These are phyloP conservation scores for Colletotrichum endophyticum DNA, from an alignment of 2,329 filamentous ascomycete genomes.

Conservation along the genomic window DNA sequence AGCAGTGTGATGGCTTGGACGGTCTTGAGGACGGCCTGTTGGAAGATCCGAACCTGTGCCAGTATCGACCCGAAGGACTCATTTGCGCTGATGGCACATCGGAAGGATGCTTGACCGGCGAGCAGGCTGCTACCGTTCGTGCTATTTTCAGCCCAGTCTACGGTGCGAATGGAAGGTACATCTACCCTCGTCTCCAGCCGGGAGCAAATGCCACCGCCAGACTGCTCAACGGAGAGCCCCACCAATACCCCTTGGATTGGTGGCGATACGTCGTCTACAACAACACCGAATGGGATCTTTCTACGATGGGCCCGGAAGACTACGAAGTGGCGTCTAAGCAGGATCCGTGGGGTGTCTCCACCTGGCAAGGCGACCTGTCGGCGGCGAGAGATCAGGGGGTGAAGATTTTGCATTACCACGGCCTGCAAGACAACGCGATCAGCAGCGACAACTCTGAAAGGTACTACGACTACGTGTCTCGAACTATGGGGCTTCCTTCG, in stretches of 20 bases:
- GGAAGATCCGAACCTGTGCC: constrained; percentile 23
- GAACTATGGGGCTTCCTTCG: constrained; percentile 41
- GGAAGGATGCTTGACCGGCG: constrained; percentile 40
- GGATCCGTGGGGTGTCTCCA: constrained; percentile 43
- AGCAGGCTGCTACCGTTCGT: constrained; percentile 29
- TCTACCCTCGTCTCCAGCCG: constrained; percentile 50
- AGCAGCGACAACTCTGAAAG: constrained; percentile 47
- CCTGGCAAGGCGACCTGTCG: constrained; percentile 43
- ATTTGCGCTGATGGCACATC: constrained; percentile 42
- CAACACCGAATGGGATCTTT: constrained; percentile 20
- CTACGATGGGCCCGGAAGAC: neutral
- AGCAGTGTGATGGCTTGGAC: constrained; percentile 53
- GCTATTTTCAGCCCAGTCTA: constrained; percentile 33
- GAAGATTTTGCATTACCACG: constrained; percentile 54
- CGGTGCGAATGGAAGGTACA: constrained; percentile 27
- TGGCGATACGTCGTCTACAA: constrained; percentile 34
- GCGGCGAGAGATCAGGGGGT: constrained; percentile 43
- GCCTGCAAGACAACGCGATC: constrained; percentile 45
- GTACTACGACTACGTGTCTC: constrained; percentile 52
- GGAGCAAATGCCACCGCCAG: constrained; percentile 37
- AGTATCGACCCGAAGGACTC: constrained; percentile 35
- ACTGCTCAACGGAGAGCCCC: neutral
- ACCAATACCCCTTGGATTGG: constrained; percentile 1
- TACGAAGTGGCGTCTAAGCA: constrained; percentile 23
- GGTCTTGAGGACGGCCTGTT: constrained; percentile 53